Base-by-base conservation (phyloP, 2,329 filamentous ascomycete species). In the Colletotrichum endophyticum region DNA sequence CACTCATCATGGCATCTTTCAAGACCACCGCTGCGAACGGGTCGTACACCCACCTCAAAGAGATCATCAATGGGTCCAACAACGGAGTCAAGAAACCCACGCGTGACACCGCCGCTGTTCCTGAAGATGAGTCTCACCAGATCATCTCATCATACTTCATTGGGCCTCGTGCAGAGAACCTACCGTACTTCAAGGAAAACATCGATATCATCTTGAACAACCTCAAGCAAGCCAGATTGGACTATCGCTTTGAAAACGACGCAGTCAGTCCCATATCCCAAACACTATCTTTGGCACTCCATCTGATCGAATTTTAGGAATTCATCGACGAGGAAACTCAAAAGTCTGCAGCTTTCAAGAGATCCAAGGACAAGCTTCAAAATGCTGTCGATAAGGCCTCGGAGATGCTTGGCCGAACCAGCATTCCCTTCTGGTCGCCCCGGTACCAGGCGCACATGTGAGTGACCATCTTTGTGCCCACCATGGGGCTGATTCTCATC, bases 391-490 rank as follows among this genome's bases (percentile, higher is more conserved):
- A 80, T 39, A 83, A 82, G 61, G 82, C 84, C 2, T 82, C 85
- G 6, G 78, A 83, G 5, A 79, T 87, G 12, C 78, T 89, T 4
- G 86, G 85, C n/a, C 81, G 83, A 57, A 83, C 85, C 66, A 87
- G 85, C 2, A 85, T 88, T 8, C 87, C 87, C 0, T 88, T 87
- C 78, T 89, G 86, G 85, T 87, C 84, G 2, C 85, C 87, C 2
- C 83, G 86, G 0, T 89, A 89, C 79, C 82, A 87, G 63, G 87
- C 82, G 6, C 88, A 89, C 72, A 89, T 89, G 88, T 85, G 64
- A 39, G 84, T 82, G 15, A 81, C 64, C n/a, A 53, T 11, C 34
- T 6, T 32, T 32, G 2, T 2, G 11, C 12, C 22, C 2, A 5
- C 12, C 9, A 11, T 9, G 3, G 1, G 9, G 3, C 30, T 19